Evolutionary conservation across 2,329 filamentous ascomycete species (phyloP).

Genomic region (Sclerotinia trifoliorum): DNA sequence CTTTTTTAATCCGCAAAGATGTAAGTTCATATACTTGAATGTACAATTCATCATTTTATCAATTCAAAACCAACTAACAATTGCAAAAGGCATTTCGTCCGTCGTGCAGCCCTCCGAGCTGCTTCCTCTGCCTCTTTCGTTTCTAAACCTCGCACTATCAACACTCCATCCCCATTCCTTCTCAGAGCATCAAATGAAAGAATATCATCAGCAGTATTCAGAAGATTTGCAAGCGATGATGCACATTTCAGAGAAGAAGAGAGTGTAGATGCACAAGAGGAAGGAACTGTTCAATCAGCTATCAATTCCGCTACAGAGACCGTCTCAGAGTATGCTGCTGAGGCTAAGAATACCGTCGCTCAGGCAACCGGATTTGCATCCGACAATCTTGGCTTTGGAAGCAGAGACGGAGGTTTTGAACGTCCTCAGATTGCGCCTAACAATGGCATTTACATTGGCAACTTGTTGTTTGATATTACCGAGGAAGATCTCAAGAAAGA

Average conservation of each 20-base stretch:
- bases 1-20: not conserved
- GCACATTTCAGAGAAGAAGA: slow-evolving; percentile 31
- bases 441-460: slow-evolving; percentile 60
- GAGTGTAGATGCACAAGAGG: slow-evolving; percentile 28
- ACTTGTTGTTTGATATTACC: slow-evolving; percentile 67
- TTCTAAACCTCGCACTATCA: slow-evolving; percentile 44
- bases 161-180: slow-evolving; percentile 41
- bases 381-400: not conserved
- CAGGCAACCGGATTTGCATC: slow-evolving; percentile 22
- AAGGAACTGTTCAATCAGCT: slow-evolving; percentile 33
- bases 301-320: slow-evolving; percentile 31
- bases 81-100: slow-evolving; percentile 44
- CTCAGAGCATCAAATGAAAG: slow-evolving; percentile 40
- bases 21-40: slow-evolving; percentile 7
- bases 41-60: not conserved
- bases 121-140: slow-evolving; percentile 46
- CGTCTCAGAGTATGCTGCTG: slow-evolving; percentile 14
- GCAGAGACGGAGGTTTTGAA: not conserved
- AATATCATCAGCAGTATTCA: slow-evolving; percentile 42
- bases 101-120: slow-evolving; percentile 56
- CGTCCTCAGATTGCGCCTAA: slow-evolving; percentile 19
- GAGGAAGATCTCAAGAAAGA: slow-evolving; percentile 57
- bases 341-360: slow-evolving; percentile 23
- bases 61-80: slow-evolving; percentile 21
- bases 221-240: slow-evolving; percentile 50